Conservation (phyloP, 495 filamentous ascomycete genomes). For the Aspergillus egyptiacus region DNA sequence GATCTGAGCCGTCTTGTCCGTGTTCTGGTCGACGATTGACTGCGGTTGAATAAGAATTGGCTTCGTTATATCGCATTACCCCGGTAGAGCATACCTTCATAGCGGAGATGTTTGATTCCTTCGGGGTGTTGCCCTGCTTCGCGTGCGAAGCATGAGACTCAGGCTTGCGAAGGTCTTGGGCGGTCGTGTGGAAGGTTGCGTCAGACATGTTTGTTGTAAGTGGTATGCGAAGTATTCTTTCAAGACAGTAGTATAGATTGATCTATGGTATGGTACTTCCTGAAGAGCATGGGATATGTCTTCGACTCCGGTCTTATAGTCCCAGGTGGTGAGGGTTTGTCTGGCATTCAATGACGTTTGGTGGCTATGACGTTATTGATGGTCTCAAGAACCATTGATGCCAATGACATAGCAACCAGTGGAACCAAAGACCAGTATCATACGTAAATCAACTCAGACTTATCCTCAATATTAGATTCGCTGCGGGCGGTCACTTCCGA, state of each 20-base stretch:
- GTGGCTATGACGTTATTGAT: constrained; percentile 3
- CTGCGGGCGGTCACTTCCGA: no score
- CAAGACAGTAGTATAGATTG: background rate
- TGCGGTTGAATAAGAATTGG: constrained; percentile 18
- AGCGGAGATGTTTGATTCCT: constrained; percentile 42
- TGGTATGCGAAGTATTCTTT: background rate
- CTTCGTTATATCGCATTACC: background rate
- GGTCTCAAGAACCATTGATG: background rate
- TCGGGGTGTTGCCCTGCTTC: constrained; percentile 37
- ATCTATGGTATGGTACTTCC: background rate
- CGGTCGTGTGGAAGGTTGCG: constrained; percentile 46
- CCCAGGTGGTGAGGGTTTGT: background rate
- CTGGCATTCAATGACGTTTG: background rate
- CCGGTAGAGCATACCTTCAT: constrained; percentile 34
- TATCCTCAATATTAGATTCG: no score
- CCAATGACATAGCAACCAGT: background rate
- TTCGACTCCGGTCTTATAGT: background rate
- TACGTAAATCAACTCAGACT: background rate
- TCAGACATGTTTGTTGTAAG: constrained; percentile 40
- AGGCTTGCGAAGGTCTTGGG: constrained; percentile 46
- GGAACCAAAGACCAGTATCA: background rate
- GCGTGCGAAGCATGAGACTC: constrained; percentile 41
- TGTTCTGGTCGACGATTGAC: constrained; percentile 45
- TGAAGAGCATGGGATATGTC: background rate
- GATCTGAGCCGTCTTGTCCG: constrained; percentile 56